These are phyloP conservation scores for Aspergillus ostianus DNA, from an alignment of 495 filamentous ascomycete genomes.

Conservation along the genomic window DNA sequence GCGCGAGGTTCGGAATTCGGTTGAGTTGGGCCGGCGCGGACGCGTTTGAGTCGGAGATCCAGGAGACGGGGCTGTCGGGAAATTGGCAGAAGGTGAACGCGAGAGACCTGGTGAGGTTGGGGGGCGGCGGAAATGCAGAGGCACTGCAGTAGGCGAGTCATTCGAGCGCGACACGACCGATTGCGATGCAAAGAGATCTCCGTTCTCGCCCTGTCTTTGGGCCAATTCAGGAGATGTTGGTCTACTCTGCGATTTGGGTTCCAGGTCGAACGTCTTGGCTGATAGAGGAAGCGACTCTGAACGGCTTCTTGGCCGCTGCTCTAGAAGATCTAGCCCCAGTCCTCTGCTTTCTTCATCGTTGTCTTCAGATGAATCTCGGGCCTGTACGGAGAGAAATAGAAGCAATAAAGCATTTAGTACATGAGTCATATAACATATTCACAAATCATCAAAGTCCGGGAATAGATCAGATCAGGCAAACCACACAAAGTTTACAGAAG, in stretches of 20 bases:
- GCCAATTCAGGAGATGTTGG: conserved; percentile 33
- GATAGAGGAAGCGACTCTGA: conserved; percentile 35
- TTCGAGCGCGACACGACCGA: conserved; percentile 31
- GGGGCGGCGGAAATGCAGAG: conserved; percentile 47
- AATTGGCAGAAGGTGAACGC: conserved; percentile 35
- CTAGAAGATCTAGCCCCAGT: conserved; percentile 20
- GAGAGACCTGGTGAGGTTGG: conserved; percentile 40
- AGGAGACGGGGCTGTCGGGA: conserved; percentile 25
- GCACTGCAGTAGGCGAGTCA: conserved; percentile 50
- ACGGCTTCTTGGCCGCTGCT: conserved; percentile 36
- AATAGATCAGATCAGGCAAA: conserved; percentile 20
- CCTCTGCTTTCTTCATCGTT: conserved; percentile 26
- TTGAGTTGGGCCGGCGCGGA: conserved; percentile 42
- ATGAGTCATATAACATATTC: conserved; percentile 21
- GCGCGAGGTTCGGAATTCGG: conserved; percentile 46
- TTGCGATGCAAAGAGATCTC: conserved; percentile 21
- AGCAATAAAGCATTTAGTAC: conserved; percentile 39
- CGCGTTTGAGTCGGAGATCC: conserved; percentile 35
- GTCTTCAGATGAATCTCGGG: conserved; percentile 31
- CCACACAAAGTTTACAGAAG: conserved; percentile 35
- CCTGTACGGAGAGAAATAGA: conserved; percentile 40
- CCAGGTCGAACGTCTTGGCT: conserved; percentile 33
- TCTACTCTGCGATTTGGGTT: conserved; percentile 37
- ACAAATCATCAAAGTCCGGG: conserved; percentile 15
- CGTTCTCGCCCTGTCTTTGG: conserved; percentile 16